Evolutionary conservation across 306 rosid species (phyloP).

Genomic region (Gillenia trifoliata): DNA sequence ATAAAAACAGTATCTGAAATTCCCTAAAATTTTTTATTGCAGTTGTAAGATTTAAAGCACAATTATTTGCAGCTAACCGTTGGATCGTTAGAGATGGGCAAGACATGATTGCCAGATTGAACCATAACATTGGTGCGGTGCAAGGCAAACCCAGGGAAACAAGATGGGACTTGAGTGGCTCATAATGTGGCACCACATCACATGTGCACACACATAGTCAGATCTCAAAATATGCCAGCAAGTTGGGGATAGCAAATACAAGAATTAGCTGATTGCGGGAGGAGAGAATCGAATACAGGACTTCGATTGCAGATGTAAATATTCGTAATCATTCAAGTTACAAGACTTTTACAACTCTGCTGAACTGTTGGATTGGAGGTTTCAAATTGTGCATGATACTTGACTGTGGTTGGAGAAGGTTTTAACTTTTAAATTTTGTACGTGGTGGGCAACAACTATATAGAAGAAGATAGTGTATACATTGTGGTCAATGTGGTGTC

Average conservation of each 20-base stretch:
- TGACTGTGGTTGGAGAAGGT: background rate
- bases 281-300: too few relatives aligned
- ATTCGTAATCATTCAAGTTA: too few relatives aligned
- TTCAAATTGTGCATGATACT: too few relatives aligned
- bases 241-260: background rate
- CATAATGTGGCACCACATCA: background rate
- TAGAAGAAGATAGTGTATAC: background rate
- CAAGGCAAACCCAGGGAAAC: background rate
- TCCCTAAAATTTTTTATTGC: background rate
- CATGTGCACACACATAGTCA: background rate
- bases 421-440: background rate
- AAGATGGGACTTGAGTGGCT: background rate
- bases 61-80: background rate
- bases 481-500: background rate
- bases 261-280: background rate
- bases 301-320: background rate
- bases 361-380: background rate
- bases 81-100: background rate
- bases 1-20: too few relatives aligned
- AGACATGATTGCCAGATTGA: background rate
- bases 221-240: background rate
- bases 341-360: background rate
- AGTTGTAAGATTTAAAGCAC: background rate
- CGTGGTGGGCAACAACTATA: background rate
- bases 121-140: background rate